Conservation (phyloP, 140 eudicot species). For the Cichorium intybus region DNA sequence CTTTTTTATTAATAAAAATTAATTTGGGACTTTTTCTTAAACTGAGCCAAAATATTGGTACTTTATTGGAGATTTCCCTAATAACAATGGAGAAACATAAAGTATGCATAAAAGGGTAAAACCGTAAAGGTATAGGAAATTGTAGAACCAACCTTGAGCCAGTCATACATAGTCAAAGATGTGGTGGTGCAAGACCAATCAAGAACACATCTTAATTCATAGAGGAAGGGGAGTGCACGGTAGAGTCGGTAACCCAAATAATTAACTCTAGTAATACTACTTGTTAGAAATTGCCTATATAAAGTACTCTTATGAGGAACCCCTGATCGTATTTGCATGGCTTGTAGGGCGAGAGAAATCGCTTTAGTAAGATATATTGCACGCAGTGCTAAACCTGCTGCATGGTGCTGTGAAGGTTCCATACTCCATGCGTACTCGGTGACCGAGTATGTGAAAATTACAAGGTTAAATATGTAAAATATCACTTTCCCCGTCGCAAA, state of each 20-base stretch:
- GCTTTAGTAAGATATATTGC: constrained; percentile 89
- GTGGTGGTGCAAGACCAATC: constrained; percentile 99
- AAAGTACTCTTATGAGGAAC: constrained; percentile 92
- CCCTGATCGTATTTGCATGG: constrained; percentile 86
- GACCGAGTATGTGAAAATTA: constrained; percentile 76
- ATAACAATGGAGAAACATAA: not conserved
- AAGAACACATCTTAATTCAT: constrained; percentile 95
- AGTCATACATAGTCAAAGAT: constrained; percentile 97
- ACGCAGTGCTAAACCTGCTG: constrained; percentile 87
- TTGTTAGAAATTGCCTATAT: constrained; percentile 94
- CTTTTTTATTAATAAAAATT: too few species aligned
- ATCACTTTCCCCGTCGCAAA: constrained; percentile 92
- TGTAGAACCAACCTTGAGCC: constrained; percentile 84
- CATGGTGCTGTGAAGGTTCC: constrained; percentile 63
- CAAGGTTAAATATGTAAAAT: constrained; percentile 79
- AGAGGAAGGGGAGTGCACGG: constrained; percentile 93
- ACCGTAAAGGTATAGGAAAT: not conserved
- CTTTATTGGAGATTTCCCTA: too few species aligned
- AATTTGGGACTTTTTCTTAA: too few species aligned
- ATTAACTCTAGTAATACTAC: constrained; percentile 76
- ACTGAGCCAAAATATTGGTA: too few species aligned
- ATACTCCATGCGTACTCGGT: constrained; percentile 93
- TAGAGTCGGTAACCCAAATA: constrained; percentile 87
- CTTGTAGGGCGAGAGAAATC: constrained; percentile 85
- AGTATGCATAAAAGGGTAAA: not conserved